Conservation (phyloP, 179 eudicot genomes). For the Nepenthes alata region DNA sequence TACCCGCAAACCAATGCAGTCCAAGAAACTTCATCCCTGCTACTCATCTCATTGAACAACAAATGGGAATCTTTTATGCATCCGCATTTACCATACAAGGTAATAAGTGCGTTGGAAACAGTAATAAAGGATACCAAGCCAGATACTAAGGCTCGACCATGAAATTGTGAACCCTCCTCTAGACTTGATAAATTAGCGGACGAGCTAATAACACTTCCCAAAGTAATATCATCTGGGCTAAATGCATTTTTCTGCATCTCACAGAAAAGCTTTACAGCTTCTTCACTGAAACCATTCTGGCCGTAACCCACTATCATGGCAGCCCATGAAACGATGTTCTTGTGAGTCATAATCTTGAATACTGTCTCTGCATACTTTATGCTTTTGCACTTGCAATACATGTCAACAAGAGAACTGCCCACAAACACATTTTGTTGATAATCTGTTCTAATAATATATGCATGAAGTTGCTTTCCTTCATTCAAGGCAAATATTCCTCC, state of each 20-base stretch:
- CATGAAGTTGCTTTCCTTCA: conserved; percentile 85
- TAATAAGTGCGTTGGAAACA: conserved; percentile 83
- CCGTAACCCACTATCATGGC: conserved; percentile 88
- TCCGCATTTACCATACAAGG: conserved; percentile 91
- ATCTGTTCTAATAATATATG: conserved; percentile 40
- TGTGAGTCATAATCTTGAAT: conserved; percentile 45
- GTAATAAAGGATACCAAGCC: conserved; percentile 54
- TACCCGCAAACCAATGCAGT: conserved; percentile 71
- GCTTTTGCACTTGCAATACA: conserved; percentile 72
- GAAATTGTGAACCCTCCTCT: conserved; percentile 88
- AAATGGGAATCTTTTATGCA: conserved; percentile 54
- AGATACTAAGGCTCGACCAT: conserved; percentile 56
- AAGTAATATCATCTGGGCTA: conserved; percentile 62
- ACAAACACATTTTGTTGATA: conserved; percentile 50
- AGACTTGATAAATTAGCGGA: conserved; percentile 77
- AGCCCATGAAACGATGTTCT: conserved; percentile 88
- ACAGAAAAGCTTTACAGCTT: conserved; percentile 51
- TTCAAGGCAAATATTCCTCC: conserved; percentile 48
- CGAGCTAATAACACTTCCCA: conserved; percentile 87
- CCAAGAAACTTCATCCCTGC: conserved; percentile 75
- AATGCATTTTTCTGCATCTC: conserved; percentile 55
- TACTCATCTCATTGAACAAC: conserved; percentile 59
- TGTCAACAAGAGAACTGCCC: conserved; percentile 91
- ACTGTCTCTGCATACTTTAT: conserved; percentile 54
- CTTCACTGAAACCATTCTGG: conserved; percentile 74